Conservation (phyloP, 2,329 filamentous ascomycete genomes). For the Exophiala spinifera region DNA sequence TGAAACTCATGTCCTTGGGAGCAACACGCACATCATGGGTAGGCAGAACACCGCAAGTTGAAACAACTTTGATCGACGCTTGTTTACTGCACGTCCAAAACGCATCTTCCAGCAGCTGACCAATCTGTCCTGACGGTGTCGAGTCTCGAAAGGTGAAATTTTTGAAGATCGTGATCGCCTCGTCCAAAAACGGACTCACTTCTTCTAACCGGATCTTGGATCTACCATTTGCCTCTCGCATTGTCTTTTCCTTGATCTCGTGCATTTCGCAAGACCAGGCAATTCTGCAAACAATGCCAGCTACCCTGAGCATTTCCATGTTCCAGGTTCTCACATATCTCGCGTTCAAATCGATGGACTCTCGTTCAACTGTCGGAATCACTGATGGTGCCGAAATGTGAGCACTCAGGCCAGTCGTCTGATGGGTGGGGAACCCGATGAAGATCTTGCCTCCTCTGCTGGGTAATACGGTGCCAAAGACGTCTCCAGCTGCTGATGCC, state of each 20-base stretch:
- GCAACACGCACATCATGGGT: conserved; percentile 77
- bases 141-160: conserved; percentile 89
- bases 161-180: conserved; percentile 77
- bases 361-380: conserved; percentile 94
- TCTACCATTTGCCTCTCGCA: conserved; percentile 41
- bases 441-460: conserved; percentile 89
- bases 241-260: conserved; percentile 63
- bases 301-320: conserved; percentile 82
- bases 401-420: conserved; percentile 89
- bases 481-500: conserved; percentile 51
- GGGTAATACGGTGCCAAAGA: conserved; percentile 87
- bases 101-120: conserved; percentile 84
- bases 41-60: conserved; percentile 80
- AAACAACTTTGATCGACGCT: conserved; percentile 81
- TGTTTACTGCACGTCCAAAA: conserved; percentile 92
- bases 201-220: conserved; percentile 60
- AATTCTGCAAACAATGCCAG: conserved; percentile 84
- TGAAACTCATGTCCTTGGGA: conserved; percentile 69
- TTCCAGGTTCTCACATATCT: conserved; percentile 96
- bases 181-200: conserved; percentile 66
- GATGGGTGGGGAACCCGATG: conserved; percentile 95
- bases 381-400: conserved; percentile 95
- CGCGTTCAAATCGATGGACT: conserved; percentile 94
- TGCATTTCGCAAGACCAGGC: conserved; percentile 86
- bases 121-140: conserved; percentile 79